Evolutionary conservation across 805 yeast genomes (phyloP), one percentile per base, ranked within the genome.

Genomic region (Kazachstania bromeliacearum): DNA sequence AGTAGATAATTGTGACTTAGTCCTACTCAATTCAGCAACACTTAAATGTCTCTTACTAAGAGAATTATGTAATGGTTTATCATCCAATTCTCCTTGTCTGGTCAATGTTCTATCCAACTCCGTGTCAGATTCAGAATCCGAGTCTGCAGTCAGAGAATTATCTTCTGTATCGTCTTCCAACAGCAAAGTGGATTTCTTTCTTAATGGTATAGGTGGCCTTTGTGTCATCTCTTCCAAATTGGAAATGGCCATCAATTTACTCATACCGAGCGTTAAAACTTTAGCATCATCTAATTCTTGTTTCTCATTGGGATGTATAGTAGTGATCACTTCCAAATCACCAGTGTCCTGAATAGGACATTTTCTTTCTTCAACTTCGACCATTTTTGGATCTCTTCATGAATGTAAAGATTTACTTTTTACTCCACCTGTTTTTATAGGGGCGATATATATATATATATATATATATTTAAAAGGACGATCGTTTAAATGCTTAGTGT

Each of bases 1-100:
- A 10, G 25, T 13, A 9, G 34, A 19, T 2, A 13, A 14, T 22
- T 22, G 22, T 16, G 34, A 31, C 22, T 20, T 19, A n/a, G 34
- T 31, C 10, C 34, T 17, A 17, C 25, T 18, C n/a, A 31, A 15
- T n/a, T 31, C 34, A 4, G 25, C 25, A 7, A 22, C 15, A n/a
- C 34, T 31, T 5, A 31, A 22, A 20, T 31, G 34, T 31, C 14
- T 31, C 24, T 31, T 31, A 10, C 24, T 20, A 3, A 22, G 13
- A 10, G 26, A 19, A 7, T 12, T 19, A 22, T 17, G 25, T 20
- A 31, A 5, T 7, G 28, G 14, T 26, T 13, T 12, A 6, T 12
- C n/a, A 6, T n/a, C n/a, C n/a, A n/a, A n/a, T n/a, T n/a, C n/a
- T n/a, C n/a, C n/a, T n/a, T n/a, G n/a, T n/a, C n/a, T n/a, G n/a